Base-by-base conservation (phyloP, 768 basidiomycete genomes). In the Sporobolomyces roseus region DNA sequence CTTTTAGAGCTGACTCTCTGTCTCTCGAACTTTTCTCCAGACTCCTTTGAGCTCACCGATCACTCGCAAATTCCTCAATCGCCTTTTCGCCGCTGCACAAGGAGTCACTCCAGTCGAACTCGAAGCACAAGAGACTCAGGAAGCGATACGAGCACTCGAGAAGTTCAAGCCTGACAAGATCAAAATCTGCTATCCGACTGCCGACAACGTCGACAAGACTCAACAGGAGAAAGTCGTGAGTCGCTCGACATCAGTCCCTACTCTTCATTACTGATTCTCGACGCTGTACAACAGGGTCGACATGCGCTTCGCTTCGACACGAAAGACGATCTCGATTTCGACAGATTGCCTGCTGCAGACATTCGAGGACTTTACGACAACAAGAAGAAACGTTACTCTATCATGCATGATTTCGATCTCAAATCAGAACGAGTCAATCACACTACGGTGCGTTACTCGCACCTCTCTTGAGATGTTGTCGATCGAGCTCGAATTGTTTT, bases 291-390 rank as follows among this genome's bases (percentile, higher is more conserved):
- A 36, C 32, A 55, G 54, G 54, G 54, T 38, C 33, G 17, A 19
- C 38, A 55, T 35, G 33, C 33, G 2, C 54, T 55, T n/a, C n/a
- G 35, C 10, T 55, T 55, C 35, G 54, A 55, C n/a, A 55, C 35
- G 3, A 23, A 14, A 2, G 35, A 36, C 54, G 54, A 55, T 21
- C 21, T 55, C 54, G 54, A 55, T 14, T 55, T 55, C n/a, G 54
- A 55, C 38, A 35, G 54, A 19, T 23, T 55, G 17, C n/a, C 54
- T 16, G 9, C 17, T 12, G 4, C 12, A 2, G 54, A 55, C 35
- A 35, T 35, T 23, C 54, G 54, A 10, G 17, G 54, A 23, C 21
- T 23, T 35, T 55, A n/a, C 12, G 54, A 16, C 7, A 9, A 30
- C 25, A n/a, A 55, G n/a, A 23, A 55, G n/a, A n/a, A n/a, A n/a